Percentiles rank a stretch among this genome's conserved stretches.
Evolutionary conservation across 441 rosid species (phyloP).

Genomic region (Brassica hybrid): DNA sequence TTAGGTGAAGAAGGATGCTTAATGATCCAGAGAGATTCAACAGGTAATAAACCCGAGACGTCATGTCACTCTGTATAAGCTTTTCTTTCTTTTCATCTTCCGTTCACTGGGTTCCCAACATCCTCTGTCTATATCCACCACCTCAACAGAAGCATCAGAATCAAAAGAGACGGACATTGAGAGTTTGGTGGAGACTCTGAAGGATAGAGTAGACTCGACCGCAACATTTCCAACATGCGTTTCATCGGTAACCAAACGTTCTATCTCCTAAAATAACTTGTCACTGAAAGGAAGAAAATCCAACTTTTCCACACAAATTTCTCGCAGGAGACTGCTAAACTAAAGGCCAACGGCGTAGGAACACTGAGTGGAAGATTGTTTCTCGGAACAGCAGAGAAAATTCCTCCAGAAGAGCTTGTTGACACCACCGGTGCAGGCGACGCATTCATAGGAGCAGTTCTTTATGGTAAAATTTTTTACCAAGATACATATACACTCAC

Average conservation of each 20-base stretch:
- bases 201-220: slow-evolving; percentile 53
- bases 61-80: slow-evolving; percentile 2
- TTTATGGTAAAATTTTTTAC: slow-evolving; percentile 58
- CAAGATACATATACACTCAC: neutral
- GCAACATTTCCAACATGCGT: slow-evolving; percentile 55
- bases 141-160: slow-evolving; percentile 46
- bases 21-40: slow-evolving; percentile 70
- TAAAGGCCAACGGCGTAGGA: slow-evolving; percentile 71
- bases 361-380: slow-evolving; percentile 66
- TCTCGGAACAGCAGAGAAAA: slow-evolving; percentile 80
- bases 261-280: neutral
- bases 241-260: slow-evolving; percentile 58
- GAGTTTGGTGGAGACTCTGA: slow-evolving; percentile 56
- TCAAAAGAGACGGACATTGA: slow-evolving; percentile 64
- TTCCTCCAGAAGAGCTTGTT: slow-evolving; percentile 74
- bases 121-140: slow-evolving; percentile 33
- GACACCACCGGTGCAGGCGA: slow-evolving; percentile 98
- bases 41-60: slow-evolving; percentile 48
- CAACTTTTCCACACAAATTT: neutral
- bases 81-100: neutral
- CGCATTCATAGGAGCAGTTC: slow-evolving; percentile 83
- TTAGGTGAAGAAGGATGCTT: slow-evolving; percentile 83
- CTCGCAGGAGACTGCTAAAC: slow-evolving; percentile 49
- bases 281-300: neutral
- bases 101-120: neutral